Evolutionary conservation across 192 early-diverging fungal genomes (phyloP), one percentile per base, ranked within the genome.

Genomic region (Nowakowskiella sp.): DNA sequence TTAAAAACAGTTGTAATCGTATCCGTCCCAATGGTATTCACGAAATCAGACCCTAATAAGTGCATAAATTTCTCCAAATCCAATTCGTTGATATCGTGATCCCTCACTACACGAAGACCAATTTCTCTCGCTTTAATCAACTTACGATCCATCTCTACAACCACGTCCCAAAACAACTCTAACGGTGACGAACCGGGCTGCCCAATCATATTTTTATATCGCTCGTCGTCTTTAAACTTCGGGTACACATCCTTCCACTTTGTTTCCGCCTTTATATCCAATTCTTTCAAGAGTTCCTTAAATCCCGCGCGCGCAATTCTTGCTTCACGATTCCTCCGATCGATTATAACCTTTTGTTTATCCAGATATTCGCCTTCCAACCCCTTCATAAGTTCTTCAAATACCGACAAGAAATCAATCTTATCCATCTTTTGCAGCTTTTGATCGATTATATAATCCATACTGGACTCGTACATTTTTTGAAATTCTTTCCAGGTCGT

Each of bases 101-200:
- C 77, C 68, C 77, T 78, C 23, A 91, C 47, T 23, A 74, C 26
- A 24, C 86, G 84, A 27, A 83, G 74, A 1, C 92, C 64, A 19
- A 64, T 66, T 53, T 83, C 84, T 16, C 84, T 72, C 29, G 87
- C 74, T 29, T 77, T 67, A 56, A 87, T 78, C 10, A 84, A 70
- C 9, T 72, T 63, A 26, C 94, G 89, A 16, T 89, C 85, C 1
- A 96, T 64, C 22, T 85, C 78, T 50, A 90, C 82, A 8, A 94
- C 61, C 2, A 83, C 52, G 62, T 98, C 95, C 88, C 92, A 94
- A 63, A 94, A 98, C 28, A 98, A 55, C 39, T 98, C 95, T 28
- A 92, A 60, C 0, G 95, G 92, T 4, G 81, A 79, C 2, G 90
- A 90, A 6, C 90, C 92, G 1, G 80, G 66, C 58, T 89, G 82